Evolutionary conservation across 2,329 filamentous ascomycete genomes (phyloP), one percentile per base, ranked within the genome.

Genomic region (Neurospora sp.): DNA sequence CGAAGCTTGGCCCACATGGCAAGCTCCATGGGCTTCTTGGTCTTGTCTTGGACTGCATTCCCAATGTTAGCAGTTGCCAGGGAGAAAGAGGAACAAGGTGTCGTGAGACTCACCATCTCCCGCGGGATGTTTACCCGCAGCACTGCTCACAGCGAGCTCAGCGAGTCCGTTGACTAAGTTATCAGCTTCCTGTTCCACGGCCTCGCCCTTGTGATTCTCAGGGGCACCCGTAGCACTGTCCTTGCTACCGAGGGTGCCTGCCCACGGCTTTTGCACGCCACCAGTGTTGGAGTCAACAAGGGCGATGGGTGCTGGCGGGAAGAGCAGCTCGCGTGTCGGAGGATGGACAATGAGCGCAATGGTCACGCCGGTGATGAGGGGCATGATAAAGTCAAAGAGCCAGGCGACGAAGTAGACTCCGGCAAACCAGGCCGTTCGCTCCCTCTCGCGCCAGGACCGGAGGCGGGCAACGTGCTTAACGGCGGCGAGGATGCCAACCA

Each of bases 121-220:
- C 77, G 91, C 87, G 0, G 91, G 91, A 73, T 93, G 88, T 77
- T 93, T 93, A 1, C 92, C 92, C 0, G 89, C 89, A 1, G 91
- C 92, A 74, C 90, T 92, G 67, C 90, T 90, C 19, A 95, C 80
- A 1, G 91, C 90, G 5, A 96, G 87, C 38, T 88, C 85, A 9
- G 90, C 88, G 68, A 96, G 89, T 40, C 89, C 87, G 69, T 90
- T 90, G 71, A 96, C 89, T 72, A 96, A 90, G 77, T 93, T 94
- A 74, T 87, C 90, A 0, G 93, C 93, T 78, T 96, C 93, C 72
- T 91, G 87, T 78, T 96, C 93, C 0, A 93, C 91, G 0, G 92
- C 91, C 78, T 96, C 92, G 36, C 93, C 93, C 77, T 93, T 90
- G 80, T 93, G 87, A 73, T 93, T 92, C 78, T 97, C 92, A 0